phyloP scores from a whole-genome alignment of 2,329 filamentous ascomycete genomes.

The Byssoonygena ceratinophila region DNA sequence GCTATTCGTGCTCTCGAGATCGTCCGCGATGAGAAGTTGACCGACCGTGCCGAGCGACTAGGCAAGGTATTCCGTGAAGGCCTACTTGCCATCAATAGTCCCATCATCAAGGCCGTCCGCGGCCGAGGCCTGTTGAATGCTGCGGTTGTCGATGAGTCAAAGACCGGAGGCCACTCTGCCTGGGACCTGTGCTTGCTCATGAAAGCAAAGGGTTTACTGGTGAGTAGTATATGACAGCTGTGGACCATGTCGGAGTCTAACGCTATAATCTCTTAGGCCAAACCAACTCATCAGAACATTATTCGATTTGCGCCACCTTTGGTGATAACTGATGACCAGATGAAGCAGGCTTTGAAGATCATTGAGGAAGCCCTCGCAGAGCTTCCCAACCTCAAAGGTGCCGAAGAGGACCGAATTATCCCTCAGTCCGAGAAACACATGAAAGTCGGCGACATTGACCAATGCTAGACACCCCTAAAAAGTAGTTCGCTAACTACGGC shows the following conservation, averaged over 20 bases:
- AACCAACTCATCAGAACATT: constrained; percentile 97
- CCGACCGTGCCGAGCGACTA: constrained; percentile 67
- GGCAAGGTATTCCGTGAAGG: constrained; percentile 76
- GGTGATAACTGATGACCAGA: constrained; percentile 82
- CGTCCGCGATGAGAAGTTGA: constrained; percentile 81
- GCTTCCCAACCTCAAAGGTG: constrained; percentile 54
- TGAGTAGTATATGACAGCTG: constrained; percentile 39
- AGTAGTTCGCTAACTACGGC: no score
- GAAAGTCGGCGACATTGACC: constrained; percentile 2
- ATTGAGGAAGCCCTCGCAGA: constrained; percentile 75
- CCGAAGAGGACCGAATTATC: constrained; percentile 47
- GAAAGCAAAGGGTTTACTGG: constrained; percentile 88
- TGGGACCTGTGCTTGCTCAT: constrained; percentile 96
- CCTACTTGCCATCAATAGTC: constrained; percentile 61
- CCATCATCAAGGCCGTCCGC: constrained; percentile 70
- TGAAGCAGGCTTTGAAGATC: constrained; percentile 64
- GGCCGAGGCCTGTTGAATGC: constrained; percentile 94
- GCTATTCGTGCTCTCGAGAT: constrained; percentile 92
- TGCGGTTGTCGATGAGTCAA: constrained; percentile 84
- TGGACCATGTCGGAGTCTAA: neutral
- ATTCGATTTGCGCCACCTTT: constrained; percentile 94
- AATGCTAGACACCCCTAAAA: no score
- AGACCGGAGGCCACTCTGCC: constrained; percentile 73
- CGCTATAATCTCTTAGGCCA: constrained; percentile 53
- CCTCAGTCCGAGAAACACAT: constrained; percentile 48